These are phyloP conservation scores for Hypomyces rosellus DNA, from an alignment of 2,329 filamentous ascomycete species.

Conservation along the genomic window DNA sequence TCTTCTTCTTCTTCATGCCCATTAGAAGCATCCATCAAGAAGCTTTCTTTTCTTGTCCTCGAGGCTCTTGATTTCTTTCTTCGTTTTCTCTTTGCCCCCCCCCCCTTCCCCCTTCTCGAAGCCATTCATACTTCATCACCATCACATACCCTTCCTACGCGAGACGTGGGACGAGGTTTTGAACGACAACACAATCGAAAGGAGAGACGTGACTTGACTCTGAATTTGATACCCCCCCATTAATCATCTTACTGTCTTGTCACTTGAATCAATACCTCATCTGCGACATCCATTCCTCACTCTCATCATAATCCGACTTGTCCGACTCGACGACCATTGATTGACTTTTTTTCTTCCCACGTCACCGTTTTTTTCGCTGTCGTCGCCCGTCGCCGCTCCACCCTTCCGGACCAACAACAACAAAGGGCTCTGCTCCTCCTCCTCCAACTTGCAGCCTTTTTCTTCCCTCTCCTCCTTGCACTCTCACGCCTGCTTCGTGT, in stretches of 20 bases:
- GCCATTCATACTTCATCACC: not conserved
- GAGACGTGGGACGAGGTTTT: slow-evolving; percentile 3
- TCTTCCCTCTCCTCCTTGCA: too few species aligned
- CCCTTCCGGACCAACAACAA: not conserved
- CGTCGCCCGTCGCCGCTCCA: not conserved
- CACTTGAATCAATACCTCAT: not conserved
- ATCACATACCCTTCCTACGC: too few species aligned
- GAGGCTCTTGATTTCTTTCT: slow-evolving; percentile 7
- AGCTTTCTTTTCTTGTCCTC: not conserved
- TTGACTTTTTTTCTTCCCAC: not conserved
- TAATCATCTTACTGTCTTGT: not conserved
- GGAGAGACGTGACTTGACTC: not conserved
- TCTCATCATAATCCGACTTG: not conserved
- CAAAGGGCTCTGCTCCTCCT: not conserved
- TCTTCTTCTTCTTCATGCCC: not conserved
- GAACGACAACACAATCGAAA: not conserved
- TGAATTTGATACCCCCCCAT: not conserved
- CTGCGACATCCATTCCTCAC: not conserved
- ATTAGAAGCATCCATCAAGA: too few species aligned
- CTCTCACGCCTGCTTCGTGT: slow-evolving; percentile 2
- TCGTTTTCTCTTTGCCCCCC: slow-evolving; percentile 1
- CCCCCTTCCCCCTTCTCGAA: not conserved
- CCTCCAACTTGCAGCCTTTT: not conserved
- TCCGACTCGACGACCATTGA: slow-evolving; percentile 5
- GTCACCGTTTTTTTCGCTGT: not conserved